Evolutionary conservation across 176 grass and related monocot genomes (phyloP).

Genomic region (Poa pratensis): DNA sequence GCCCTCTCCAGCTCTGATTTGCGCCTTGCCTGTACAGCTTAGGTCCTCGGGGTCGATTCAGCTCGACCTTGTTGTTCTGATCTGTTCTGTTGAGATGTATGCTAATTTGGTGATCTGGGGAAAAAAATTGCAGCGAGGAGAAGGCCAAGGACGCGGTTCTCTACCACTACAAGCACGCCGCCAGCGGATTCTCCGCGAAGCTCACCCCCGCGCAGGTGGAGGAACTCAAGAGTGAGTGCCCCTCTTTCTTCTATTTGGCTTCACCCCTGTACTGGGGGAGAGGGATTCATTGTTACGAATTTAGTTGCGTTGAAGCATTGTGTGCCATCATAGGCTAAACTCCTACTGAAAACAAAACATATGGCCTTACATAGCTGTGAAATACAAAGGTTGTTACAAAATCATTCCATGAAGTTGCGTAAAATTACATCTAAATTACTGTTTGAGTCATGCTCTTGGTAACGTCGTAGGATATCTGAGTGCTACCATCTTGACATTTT

Average conservation of each 20-base stretch:
- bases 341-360: not conserved
- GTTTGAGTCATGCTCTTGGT: not conserved
- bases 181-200: conserved; percentile 90
- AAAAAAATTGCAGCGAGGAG: conserved; percentile 55
- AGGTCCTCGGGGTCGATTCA: not conserved
- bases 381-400: not conserved
- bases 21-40: not conserved
- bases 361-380: not conserved
- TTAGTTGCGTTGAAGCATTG: not conserved
- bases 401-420: not conserved
- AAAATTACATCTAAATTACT: not conserved
- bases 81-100: not conserved
- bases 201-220: conserved; percentile 76
- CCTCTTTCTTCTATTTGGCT: not conserved
- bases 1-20: not conserved
- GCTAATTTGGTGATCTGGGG: conserved; percentile 37
- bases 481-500: not conserved
- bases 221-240: conserved; percentile 75
- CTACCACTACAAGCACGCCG: conserved; percentile 87
- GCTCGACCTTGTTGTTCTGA: not conserved
- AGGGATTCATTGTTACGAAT: not conserved
- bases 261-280: not conserved
- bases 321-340: not conserved
- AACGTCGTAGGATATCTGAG: not conserved
- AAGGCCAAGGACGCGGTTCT: conserved; percentile 71